phyloP scores from a whole-genome alignment of 2,329 filamentous ascomycete species.

The Colletotrichum scovillei region DNA sequence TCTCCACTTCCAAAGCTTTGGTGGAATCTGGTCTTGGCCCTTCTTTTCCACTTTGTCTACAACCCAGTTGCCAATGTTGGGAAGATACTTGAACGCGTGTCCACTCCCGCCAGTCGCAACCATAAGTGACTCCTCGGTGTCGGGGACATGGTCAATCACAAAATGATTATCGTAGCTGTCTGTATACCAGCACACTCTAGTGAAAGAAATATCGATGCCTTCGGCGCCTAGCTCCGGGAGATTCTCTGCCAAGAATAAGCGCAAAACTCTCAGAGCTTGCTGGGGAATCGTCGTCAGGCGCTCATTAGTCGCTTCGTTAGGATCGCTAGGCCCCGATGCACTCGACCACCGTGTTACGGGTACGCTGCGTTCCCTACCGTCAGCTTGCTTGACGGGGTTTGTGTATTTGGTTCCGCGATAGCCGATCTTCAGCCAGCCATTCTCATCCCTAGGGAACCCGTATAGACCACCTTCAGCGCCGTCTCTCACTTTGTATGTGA shows the following conservation, averaged over 20 bases:
- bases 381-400: slow-evolving; percentile 48
- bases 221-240: slow-evolving; percentile 53
- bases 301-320: slow-evolving; percentile 27
- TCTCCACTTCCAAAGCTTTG: slow-evolving; percentile 40
- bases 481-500: slow-evolving; percentile 36
- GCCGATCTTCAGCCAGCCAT: slow-evolving; percentile 43
- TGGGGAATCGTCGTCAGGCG: slow-evolving; percentile 36
- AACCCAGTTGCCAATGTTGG: slow-evolving; percentile 66
- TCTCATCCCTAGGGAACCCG: slow-evolving; percentile 41
- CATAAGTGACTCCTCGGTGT: slow-evolving; percentile 52
- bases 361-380: slow-evolving; percentile 50
- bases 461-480: slow-evolving; percentile 41
- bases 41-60: slow-evolving; percentile 60
- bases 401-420: slow-evolving; percentile 48
- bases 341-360: slow-evolving; percentile 51
- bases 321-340: not conserved
- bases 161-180: slow-evolving; percentile 67
- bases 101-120: slow-evolving; percentile 71
- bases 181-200: slow-evolving; percentile 69
- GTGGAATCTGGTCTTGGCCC: slow-evolving; percentile 42
- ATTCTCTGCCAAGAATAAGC: slow-evolving; percentile 50
- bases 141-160: slow-evolving; percentile 52
- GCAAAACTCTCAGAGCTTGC: slow-evolving; percentile 40
- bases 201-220: slow-evolving; percentile 48
- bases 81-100: slow-evolving; percentile 72